Evolutionary conservation across 2,329 filamentous ascomycete genomes (phyloP), one percentile per base, ranked within the genome.

Genomic region (Epichloe hybrida): DNA sequence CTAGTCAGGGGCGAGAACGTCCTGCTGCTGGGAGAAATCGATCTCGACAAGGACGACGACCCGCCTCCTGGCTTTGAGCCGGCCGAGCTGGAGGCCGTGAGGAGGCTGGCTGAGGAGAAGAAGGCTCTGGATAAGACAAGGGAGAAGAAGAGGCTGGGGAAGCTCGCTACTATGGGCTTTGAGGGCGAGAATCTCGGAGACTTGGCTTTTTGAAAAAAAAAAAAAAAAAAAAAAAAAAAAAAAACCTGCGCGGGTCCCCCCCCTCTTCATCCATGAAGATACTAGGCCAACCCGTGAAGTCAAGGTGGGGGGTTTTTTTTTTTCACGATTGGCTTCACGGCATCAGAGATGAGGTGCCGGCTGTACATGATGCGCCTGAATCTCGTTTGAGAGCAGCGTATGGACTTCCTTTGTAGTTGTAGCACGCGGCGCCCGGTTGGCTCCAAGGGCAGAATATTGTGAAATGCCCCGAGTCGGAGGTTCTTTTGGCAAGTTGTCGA

Each of bases 1-100:
- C 79, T 97, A 37, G 88, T 98, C 44, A 79, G 93, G 53, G 93
- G 93, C 58, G 93, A 98, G 72, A 98, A 98, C 66, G 93, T 98
- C n/a, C 75, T 95, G 48, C 74, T 98, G 43, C 77, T 97, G 17
- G 93, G 93, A 38, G 94, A 97, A 69, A 95, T 98, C 61, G 93
- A 98, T 66, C 80, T 98, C 23, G 93, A 98, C 72, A 88, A 86
- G 63, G 93, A 98, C 68, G 93, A 98, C 66, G 83, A 94, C 52
- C 74, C 88, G 17, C 76, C 88, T 13, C 88, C 88, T 1, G 81
- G 83, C 35, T 88, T 85, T 56, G 72, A 80, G 60, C 63, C 66
- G 56, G 88, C 81, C 2, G 76, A 87, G 1, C 72, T 81, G 46
- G 78, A 84, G 45, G 70, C 83, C 55, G 87, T 95, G 38, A 81